Evolutionary conservation across 116 monocot genomes (phyloP).

Genomic region (Thalassia testudinum): DNA sequence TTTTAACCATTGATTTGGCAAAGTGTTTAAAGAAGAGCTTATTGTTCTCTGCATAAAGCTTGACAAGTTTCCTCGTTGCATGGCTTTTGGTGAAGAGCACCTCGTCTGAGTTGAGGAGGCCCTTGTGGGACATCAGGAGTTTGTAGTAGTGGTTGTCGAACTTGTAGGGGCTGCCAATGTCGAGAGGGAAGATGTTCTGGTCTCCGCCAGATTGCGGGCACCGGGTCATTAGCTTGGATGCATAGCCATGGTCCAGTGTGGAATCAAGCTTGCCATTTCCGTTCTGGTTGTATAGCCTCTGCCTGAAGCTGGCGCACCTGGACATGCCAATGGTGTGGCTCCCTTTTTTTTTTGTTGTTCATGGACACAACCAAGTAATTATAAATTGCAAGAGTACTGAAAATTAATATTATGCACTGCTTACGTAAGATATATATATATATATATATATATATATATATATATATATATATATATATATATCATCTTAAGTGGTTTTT

Average conservation of each 20-base stretch:
- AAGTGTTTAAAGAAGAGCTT: constrained; percentile 57
- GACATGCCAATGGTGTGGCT: constrained; percentile 69
- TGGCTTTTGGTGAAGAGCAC: constrained; percentile 29
- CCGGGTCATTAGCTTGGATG: constrained; percentile 18
- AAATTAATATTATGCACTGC: too few relatives aligned
- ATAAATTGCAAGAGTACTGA: too few relatives aligned
- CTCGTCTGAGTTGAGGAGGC: constrained; percentile 53
- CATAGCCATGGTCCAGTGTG: constrained; percentile 26
- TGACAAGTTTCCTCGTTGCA: constrained; percentile 33
- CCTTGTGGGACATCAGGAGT: constrained; percentile 38
- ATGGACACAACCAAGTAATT: background rate
- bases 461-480: too few relatives aligned
- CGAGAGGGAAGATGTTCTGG: constrained; percentile 42
- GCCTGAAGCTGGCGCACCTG: constrained; percentile 59
- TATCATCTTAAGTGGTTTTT: too few relatives aligned
- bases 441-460: too few relatives aligned
- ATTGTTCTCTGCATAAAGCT: constrained; percentile 31
- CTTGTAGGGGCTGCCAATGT: constrained; percentile 30
- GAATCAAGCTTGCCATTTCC: constrained; percentile 30
- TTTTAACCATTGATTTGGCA: constrained; percentile 56
- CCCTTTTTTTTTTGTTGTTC: constrained; percentile 6
- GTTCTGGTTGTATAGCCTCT: constrained; percentile 54
- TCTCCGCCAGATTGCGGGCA: constrained; percentile 69
- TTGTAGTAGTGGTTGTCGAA: constrained; percentile 76
- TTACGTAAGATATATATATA: background rate